phyloP scores from a whole-genome alignment of 805 yeast genomes.

The Nakazawaea siamensis region DNA sequence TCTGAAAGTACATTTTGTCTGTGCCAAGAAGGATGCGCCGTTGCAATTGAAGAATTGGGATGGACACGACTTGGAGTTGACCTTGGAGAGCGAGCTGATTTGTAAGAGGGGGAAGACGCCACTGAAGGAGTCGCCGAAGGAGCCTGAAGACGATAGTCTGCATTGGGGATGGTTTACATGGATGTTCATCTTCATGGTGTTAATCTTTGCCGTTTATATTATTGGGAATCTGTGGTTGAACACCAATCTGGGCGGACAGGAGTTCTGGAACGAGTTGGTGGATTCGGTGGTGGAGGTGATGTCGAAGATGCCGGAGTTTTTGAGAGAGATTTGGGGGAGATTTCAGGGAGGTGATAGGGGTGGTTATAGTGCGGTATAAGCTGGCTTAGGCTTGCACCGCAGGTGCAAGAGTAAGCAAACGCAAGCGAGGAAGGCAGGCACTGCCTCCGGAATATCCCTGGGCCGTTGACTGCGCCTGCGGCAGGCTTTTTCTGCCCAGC shows the following conservation, averaged over 20 bases:
- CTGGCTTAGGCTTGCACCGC: too few relatives aligned
- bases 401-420: too few relatives aligned
- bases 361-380: slow-evolving; percentile 87
- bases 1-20: slow-evolving; percentile 39
- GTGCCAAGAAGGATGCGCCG: slow-evolving; percentile 26
- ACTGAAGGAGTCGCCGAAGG: neutral
- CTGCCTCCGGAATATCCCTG: too few relatives aligned
- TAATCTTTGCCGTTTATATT: slow-evolving; percentile 64
- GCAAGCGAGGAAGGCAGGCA: too few relatives aligned
- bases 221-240: slow-evolving; percentile 72
- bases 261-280: slow-evolving; percentile 62
- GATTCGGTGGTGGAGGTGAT: slow-evolving; percentile 57
- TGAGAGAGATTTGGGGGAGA: slow-evolving; percentile 59
- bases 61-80: slow-evolving; percentile 21
- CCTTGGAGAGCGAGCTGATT: slow-evolving; percentile 29
- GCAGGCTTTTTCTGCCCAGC: too few relatives aligned
- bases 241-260: slow-evolving; percentile 61
- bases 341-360: slow-evolving; percentile 66
- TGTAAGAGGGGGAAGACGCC: slow-evolving; percentile 24
- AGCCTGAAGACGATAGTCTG: slow-evolving; percentile 26
- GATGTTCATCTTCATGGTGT: slow-evolving; percentile 65
- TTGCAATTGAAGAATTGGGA: slow-evolving; percentile 29
- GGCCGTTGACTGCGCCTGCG: too few relatives aligned
- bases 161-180: slow-evolving; percentile 82
- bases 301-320: slow-evolving; percentile 54